Percentiles rank a stretch among this genome's conserved stretches.
Evolutionary conservation across 208 protist genomes (phyloP).

Genomic region (Wallacemonas sp.): DNA sequence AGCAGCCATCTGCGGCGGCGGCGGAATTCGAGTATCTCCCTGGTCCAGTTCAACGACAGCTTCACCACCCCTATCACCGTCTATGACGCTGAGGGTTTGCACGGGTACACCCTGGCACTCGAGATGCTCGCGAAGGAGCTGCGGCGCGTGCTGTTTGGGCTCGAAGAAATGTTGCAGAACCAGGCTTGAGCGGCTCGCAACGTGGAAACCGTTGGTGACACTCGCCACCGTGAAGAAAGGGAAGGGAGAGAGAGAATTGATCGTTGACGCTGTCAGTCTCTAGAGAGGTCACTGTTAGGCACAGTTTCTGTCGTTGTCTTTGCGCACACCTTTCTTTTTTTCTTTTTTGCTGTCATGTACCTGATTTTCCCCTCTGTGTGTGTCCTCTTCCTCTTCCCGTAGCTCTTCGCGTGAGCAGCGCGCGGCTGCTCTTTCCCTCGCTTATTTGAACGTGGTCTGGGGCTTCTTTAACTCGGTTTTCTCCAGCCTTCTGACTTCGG

Average conservation of each 20-base stretch:
- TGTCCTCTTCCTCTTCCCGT: background rate
- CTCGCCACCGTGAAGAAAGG: background rate
- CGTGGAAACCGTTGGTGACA: no score
- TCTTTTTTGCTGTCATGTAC: slow-evolving; percentile 9
- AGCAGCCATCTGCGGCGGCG: background rate
- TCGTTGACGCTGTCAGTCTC: background rate
- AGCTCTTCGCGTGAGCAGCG: no score
- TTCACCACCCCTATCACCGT: slow-evolving; percentile 65
- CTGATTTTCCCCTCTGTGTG: background rate
- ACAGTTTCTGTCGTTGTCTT: slow-evolving; percentile 10
- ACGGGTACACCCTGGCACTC: slow-evolving; percentile 52
- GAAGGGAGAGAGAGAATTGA: background rate
- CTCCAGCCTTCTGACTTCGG: no score
- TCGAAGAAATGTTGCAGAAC: slow-evolving; percentile 72
- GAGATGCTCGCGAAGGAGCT: slow-evolving; percentile 74
- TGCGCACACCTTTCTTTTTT: background rate
- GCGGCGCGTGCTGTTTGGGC: slow-evolving; percentile 46
- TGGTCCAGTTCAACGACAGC: slow-evolving; percentile 63
- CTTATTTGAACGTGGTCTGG: no score
- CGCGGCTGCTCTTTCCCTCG: no score
- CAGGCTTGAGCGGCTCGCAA: background rate
- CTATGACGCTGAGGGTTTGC: slow-evolving; percentile 65
- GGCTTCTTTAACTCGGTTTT: no score
- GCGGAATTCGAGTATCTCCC: background rate
- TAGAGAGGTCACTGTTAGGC: background rate